Conservation (phyloP, 345 rosid genomes). For the Eucalyptus marginata region DNA sequence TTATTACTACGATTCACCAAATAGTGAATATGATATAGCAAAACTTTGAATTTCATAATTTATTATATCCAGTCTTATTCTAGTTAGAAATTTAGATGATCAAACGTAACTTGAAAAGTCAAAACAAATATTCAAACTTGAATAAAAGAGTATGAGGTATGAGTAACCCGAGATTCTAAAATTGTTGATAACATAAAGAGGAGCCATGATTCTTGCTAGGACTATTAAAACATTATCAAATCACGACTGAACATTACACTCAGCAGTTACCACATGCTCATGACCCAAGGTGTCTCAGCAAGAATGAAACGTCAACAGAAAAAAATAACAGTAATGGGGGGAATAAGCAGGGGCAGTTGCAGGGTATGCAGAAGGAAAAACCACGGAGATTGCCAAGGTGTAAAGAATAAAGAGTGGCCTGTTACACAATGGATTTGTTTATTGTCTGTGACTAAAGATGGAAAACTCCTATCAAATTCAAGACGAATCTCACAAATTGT, state of each 20-base stretch:
- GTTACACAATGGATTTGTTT: neutral
- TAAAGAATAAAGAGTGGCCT: neutral
- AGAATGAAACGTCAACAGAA: neutral
- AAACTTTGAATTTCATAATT: no score
- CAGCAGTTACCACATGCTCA: neutral
- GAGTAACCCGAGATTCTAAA: neutral
- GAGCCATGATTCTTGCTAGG: neutral
- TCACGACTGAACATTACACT: no score
- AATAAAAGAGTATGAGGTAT: neutral
- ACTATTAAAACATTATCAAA: neutral
- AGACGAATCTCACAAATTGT: neutral
- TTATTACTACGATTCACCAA: no score
- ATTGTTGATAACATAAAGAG: neutral
- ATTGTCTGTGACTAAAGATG: neutral
- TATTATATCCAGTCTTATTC: fast-evolving
- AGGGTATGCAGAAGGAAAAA: neutral
- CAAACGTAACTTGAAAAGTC: neutral
- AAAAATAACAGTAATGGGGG: neutral
- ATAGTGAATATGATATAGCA: no score
- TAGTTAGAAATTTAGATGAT: no score
- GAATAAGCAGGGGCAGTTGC: neutral
- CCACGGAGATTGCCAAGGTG: neutral
- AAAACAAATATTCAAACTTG: no score
- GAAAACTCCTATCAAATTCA: neutral
- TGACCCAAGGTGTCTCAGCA: neutral